Evolutionary conservation across 495 filamentous ascomycete genomes (phyloP), one percentile per base, ranked within the genome.

Genomic region (Hyaloscypha finlandica): DNA sequence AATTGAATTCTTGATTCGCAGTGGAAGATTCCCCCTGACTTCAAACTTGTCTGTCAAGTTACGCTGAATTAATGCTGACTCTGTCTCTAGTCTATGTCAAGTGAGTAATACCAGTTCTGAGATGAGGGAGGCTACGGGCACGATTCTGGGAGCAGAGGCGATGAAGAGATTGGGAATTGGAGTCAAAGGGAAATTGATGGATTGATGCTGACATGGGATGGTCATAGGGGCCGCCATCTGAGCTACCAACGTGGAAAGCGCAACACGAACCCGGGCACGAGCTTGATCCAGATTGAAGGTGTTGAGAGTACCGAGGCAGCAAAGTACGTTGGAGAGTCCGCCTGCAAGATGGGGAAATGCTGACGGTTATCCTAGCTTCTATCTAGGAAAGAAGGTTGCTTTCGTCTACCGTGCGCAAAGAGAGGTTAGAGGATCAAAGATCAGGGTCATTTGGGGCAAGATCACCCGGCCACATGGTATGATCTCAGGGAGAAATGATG

Each of bases 361-460:
- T 68, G 52, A 72, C 52, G 29, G 20, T 11, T 37, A 25, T 30
- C 56, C 57, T 72, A 91, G 86, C 80, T 94, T 94, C 86, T 94
- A 93, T 83, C 83, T 91, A 61, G 94, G 95, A 84, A 97, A 99
- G 88, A 92, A 90, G 82, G 87, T 97, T 77, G 94, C 94, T 74
- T 98, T 92, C 80, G 93, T 99, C 80, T 98, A 98, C 85, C 91
- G 93, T 72, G 95, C 89, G 68, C 88, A 91, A 83, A 90, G 86
- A 81, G 93, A 96, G 84, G 84, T 94, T 73, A 92, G 92, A 74
- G 95, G 95, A 77, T 92, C 93, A 78, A 97, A 98, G 88, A 93
- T 98, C 80, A 85, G 94, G 77, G 94, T 97, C 69, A 98, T 98
- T 83, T 99, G 96, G 95, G 96, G 96, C 81, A 98, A 97, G 86